Evolutionary conservation across 208 protist genomes (phyloP), one percentile per base, ranked within the genome.

Genomic region (Histomonas meleagridis): DNA sequence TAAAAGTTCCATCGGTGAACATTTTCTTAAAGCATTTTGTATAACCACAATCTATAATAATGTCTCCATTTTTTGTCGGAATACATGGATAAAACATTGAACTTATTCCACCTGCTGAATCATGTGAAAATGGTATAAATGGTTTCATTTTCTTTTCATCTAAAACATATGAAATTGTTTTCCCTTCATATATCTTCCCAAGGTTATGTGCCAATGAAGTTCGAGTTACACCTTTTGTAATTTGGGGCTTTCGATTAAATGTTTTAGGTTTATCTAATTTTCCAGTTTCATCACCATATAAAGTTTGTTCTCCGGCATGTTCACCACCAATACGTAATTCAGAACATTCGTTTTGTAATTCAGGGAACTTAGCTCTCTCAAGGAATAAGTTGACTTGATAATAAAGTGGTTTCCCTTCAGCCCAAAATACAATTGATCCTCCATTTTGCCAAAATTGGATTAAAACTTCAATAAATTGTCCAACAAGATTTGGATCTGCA

Each of bases 41-140:
- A 28, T 57, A 86, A n/a, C 40, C 43, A n/a, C 76, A 43, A 86
- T 86, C 76, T 38, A 86, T 86, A 46, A 55, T 38, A 46, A 86
- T 86, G 38, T 86, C 76, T 9, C 76, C 76, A 65, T n/a, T n/a
- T 5, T 65, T 65, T 65, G 16, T n/a, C n/a, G n/a, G n/a, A n/a
- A n/a, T n/a, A n/a, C n/a, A n/a, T 65, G 60, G 60, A n/a, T n/a
- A 65, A 26, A 65, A 65, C 3, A 65, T 10, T 65, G 60, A 10
- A 65, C 60, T 65, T 32, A 65, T 65, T 65, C 60, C 60, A 65
- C n/a, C n/a, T n/a, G 16, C 60, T n/a, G 60, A 65, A 28, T 65
- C 60, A n/a, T n/a, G 7, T 26, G n/a, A 32, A 26, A 65, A 65
- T 65, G 60, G 60, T 32, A 28, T 65, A 65, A 65, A 65, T n/a